Base-by-base conservation (phyloP, 2,329 filamentous ascomycete genomes). In the Karstenula rhodostoma region DNA sequence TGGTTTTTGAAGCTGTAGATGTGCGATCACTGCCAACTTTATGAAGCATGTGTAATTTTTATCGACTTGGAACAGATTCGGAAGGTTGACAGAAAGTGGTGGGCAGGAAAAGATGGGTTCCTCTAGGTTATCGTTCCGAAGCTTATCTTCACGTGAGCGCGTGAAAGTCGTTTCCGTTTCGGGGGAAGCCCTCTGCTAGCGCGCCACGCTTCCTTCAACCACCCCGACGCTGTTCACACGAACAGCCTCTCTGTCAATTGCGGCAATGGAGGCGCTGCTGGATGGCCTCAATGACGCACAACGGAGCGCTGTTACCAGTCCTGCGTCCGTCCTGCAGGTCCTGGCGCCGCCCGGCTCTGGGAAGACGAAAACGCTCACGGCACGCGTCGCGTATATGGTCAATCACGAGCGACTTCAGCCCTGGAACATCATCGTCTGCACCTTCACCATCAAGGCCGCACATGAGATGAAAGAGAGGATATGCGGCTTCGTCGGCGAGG, bases 371-470 rank as follows among this genome's bases (percentile, higher is more conserved):
- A 98, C 95, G 0, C 84, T 99, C 56, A 97, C 94, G 0, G 92
- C 94, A 47, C 90, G 95, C 63, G 93, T 97, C 59, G 94, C 94
- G 69, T 96, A 94, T 84, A 87, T 97, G 32, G 86, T 97, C 56
- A 86, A 89, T 53, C 84, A 90, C 69, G 81, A 87, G 68, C 87
- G 89, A 44, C 87, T 92, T 68, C 86, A 87, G 58, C 94, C 94
- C 71, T 88, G 91, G 80, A 93, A 97, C 80, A 89, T 98, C 70
- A 89, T 99, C 61, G 94, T 97, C 61, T 95, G 94, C 63, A 98
- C 94, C 0, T 99, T 99, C 74, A 99, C 95, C 1, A 93, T 97
- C 76, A 98, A 98, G 77, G 94, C 95, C 0, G 92, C 94, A 19
- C 87, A 85, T 19, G 94, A 98, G 81, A 99, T 99, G 94, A 93